These are phyloP conservation scores for Dorcoceras hygrometricum DNA, from an alignment of 257 asterid species.

Conservation along the genomic window DNA sequence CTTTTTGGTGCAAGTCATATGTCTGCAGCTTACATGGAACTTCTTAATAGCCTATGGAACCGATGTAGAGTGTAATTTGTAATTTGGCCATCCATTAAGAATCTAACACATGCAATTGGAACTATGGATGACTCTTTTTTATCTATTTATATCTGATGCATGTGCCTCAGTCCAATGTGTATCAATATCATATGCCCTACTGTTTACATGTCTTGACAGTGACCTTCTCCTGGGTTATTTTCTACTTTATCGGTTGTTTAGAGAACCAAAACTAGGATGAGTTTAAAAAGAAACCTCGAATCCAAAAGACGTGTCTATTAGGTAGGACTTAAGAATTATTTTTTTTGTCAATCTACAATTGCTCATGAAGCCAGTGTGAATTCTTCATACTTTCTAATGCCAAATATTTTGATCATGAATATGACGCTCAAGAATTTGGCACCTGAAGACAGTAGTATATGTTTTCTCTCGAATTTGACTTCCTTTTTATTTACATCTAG, in stretches of 20 bases:
- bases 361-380: neutral
- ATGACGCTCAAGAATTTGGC: neutral
- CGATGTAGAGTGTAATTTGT: no score
- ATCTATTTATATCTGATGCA: no score
- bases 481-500: slow-evolving; percentile 39
- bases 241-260: neutral
- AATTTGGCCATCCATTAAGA: neutral
- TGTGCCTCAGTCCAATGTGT: no score
- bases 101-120: neutral
- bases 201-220: no score
- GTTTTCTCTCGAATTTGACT: slow-evolving; percentile 4
- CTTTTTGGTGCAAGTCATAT: neutral
- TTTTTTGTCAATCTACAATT: neutral
- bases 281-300: neutral
- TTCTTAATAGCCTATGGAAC: neutral
- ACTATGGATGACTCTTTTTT: neutral
- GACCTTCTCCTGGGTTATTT: neutral
- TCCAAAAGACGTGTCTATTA: neutral
- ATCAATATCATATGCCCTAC: no score
- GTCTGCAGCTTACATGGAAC: neutral
- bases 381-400: neutral
- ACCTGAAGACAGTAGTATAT: no score
- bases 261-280: neutral
- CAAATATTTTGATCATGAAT: neutral
- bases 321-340: neutral